Evolutionary conservation across 208 protist species (phyloP), one percentile per base, ranked within the genome.

Genomic region (Trichomonas gallinae): DNA sequence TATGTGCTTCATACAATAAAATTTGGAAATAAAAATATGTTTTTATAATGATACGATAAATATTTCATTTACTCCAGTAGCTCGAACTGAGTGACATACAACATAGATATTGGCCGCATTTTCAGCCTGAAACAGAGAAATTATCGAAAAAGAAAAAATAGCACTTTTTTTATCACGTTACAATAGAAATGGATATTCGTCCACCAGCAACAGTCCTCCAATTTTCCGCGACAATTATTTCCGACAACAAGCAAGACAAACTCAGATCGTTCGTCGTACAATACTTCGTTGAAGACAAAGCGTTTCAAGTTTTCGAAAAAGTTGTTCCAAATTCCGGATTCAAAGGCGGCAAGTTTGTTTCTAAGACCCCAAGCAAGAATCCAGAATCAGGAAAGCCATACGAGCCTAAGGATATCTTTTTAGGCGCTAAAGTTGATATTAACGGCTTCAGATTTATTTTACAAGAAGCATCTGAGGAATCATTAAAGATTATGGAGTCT

Each of bases 381-480:
- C 87, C 87, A 38, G 45, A 93, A 51, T 58, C 40, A 23, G 87
- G 87, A 51, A 51, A 51, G 9, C 87, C 87, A 17, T 93, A 51
- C 46, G 44, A 93, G n/a, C 87, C 87, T 38, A 48, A n/a, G 9
- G 87, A 93, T 26, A 42, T 93, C 38, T 93, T 38, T 51, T 23
- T 93, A 6, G 87, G 87, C 6, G 44, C 40, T 36, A 42, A 17
- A 51, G 26, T 93, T 51, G 10, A 93, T 51, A 51, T 93, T 34
- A 42, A 42, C 10, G 44, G 44, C 2, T 93, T 23, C 13, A 17
- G 45, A 51, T 93, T 93, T 51, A 93, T 40, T 51, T 26, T 93
- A 34, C 87, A 93, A 93, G 87, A 93, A 93, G 87, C 87, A 13
- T 93, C 44, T 38, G 87, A 93, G 31, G 87, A 93, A 44, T 23